Conservation (phyloP, 345 rosid genomes). For the Isatis tinctoria region DNA sequence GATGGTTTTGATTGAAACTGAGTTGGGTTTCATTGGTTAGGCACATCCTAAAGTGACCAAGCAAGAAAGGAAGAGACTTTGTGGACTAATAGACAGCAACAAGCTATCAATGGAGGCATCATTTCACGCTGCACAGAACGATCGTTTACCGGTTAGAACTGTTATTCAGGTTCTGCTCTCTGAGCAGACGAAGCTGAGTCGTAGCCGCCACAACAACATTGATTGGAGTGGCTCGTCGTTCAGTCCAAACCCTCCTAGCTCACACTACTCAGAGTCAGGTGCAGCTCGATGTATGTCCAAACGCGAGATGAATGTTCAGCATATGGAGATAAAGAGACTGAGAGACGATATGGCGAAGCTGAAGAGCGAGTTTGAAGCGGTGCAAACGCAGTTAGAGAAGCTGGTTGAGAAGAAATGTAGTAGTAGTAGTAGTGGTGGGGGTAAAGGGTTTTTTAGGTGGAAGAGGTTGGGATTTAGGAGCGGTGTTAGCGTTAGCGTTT, state of each 20-base stretch:
- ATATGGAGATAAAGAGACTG: constrained; percentile 55
- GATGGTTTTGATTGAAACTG: not conserved
- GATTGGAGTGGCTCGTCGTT: constrained; percentile 70
- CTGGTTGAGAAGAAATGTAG: constrained; percentile 60
- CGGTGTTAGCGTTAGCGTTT: constrained; percentile 26
- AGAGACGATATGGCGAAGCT: constrained; percentile 67
- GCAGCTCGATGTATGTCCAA: constrained; percentile 57
- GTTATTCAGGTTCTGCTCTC: constrained; percentile 74
- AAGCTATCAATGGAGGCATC: constrained; percentile 82
- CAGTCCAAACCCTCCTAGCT: constrained; percentile 34
- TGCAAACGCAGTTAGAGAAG: constrained; percentile 68
- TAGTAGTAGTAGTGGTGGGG: constrained; percentile 49
- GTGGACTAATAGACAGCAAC: constrained; percentile 61
- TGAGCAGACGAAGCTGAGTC: constrained; percentile 61
- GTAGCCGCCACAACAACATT: constrained; percentile 30
- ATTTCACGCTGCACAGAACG: constrained; percentile 73
- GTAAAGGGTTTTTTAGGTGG: constrained; percentile 81
- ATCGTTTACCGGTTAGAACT: constrained; percentile 76
- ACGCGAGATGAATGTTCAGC: constrained; percentile 58
- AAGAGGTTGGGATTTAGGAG: constrained; percentile 51
- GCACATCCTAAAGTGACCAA: constrained; percentile 68
- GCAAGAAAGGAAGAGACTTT: constrained; percentile 68
- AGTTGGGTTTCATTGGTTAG: constrained; percentile 25
- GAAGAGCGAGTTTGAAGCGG: constrained; percentile 45
- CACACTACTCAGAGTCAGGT: constrained; percentile 33